Evolutionary conservation across 2,329 filamentous ascomycete species (phyloP).

Genomic region (Coniochaeta sp.): DNA sequence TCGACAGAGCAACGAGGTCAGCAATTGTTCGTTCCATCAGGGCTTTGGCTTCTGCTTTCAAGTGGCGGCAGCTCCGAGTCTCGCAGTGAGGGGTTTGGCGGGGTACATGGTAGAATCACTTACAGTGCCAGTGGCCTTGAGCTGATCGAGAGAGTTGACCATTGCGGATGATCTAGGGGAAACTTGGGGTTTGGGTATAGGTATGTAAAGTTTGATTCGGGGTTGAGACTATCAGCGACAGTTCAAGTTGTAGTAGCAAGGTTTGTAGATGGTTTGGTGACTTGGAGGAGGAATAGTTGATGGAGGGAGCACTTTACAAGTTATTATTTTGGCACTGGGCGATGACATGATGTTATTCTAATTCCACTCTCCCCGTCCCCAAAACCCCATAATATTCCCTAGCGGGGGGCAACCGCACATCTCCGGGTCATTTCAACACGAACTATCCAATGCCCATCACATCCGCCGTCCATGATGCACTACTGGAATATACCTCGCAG

Average conservation of each 20-base stretch:
- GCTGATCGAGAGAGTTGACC: conserved; percentile 88
- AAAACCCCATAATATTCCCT: not conserved
- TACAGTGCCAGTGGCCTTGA: conserved; percentile 96
- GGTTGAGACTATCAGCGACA: not conserved
- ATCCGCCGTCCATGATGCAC: too few species aligned
- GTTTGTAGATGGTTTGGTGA: not conserved
- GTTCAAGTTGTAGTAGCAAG: not conserved
- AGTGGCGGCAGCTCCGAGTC: conserved; percentile 8
- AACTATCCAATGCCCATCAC: too few species aligned
- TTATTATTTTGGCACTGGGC: not conserved
- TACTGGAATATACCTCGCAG: not conserved
- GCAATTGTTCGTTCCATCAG: not conserved
- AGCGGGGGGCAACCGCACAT: not conserved
- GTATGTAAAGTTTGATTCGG: not conserved
- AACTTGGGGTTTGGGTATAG: not conserved
- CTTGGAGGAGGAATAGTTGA: not conserved
- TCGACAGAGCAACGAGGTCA: not conserved
- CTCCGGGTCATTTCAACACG: not conserved
- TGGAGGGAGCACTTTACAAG: not conserved
- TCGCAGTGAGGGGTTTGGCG: conserved; percentile 20
- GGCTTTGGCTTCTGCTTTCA: not conserved
- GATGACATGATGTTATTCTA: conserved; percentile 2
- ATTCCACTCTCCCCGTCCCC: not conserved
- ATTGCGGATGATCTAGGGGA: conserved; percentile 36
- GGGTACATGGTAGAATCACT: conserved; percentile 37